Conservation (phyloP, 1,284 basidiomycete species). For the Pascua sp. region DNA sequence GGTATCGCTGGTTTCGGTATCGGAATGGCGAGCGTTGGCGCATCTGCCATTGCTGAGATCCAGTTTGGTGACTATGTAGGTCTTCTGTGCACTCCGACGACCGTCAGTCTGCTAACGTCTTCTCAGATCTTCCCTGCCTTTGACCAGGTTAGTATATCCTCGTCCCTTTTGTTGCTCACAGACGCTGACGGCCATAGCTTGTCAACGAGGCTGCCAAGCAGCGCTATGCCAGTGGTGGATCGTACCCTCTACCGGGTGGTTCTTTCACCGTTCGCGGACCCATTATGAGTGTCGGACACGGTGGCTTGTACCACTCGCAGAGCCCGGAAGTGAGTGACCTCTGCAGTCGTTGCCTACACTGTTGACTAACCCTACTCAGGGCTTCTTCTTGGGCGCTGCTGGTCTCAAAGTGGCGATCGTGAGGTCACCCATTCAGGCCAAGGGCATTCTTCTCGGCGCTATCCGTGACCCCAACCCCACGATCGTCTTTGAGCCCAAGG, state of each 20-base stretch:
- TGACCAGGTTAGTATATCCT: conserved; percentile 62
- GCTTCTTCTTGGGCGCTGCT: conserved; percentile 85
- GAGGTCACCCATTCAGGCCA: conserved; percentile 88
- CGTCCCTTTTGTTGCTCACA: conserved; percentile 64
- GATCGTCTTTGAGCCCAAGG: conserved; percentile 90
- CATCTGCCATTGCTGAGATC: conserved; percentile 91
- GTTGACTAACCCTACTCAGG: conserved; percentile 41
- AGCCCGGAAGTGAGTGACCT: conserved; percentile 62
- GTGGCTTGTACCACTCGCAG: conserved; percentile 90
- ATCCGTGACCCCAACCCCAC: conserved; percentile 91
- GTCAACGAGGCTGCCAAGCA: conserved; percentile 96
- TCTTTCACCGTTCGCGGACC: conserved; percentile 83
- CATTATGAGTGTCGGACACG: conserved; percentile 86
- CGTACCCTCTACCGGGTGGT: conserved; percentile 63
- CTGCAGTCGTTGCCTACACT: not conserved
- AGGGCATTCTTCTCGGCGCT: conserved; percentile 77
- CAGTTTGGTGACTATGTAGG: conserved; percentile 55
- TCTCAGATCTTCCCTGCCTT: conserved; percentile 79
- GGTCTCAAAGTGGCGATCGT: conserved; percentile 92
- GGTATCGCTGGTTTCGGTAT: conserved; percentile 94
- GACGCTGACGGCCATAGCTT: conserved; percentile 86
- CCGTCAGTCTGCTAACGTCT: not conserved
- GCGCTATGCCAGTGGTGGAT: conserved; percentile 81
- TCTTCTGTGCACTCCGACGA: not conserved
- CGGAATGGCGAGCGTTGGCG: conserved; percentile 85